Evolutionary conservation across 2,329 filamentous ascomycete genomes (phyloP), one percentile per base, ranked within the genome.

Genomic region (Nannizzia gypsea): DNA sequence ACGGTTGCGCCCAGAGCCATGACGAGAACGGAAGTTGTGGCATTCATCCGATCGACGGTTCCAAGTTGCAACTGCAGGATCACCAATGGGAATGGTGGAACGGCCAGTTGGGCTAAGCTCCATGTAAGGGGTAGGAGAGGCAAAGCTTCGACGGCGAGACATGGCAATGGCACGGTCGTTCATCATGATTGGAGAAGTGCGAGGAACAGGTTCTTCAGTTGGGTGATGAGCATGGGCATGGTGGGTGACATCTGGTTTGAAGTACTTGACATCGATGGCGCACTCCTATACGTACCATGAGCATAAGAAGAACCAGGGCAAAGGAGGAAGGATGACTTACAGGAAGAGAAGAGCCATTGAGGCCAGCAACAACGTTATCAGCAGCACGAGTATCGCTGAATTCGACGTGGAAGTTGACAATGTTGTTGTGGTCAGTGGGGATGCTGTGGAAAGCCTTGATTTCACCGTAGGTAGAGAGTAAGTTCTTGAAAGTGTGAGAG

Each of bases 401-500:
- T 57, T 77, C 74, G 40, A 72, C 66, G 60, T 70, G 70, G 60
- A 74, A 74, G 34, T 73, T 68, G 31, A 69, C 67, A 44, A 70
- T 63, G 36, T 69, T 69, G 13, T 64, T 63, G 58, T 72, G 69
- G 9, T 64, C 64, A 28, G 63, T 66, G 15, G 66, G 66, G 9
- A 71, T 55, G 28, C 66, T 61, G 28, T 67, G 65, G 58, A 76
- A 72, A 1, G 69, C 65, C 62, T 72, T 73, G 59, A 77, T 63
- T 42, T 71, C 68, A 17, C 74, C 74, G 63, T 73, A 75, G 15
- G 69, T 71, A 56, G 66, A 67, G 17, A 71, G 66, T 48, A 73
- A 67, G 20, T 69, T 66, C 59, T 74, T 70, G 54, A 76, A 66
- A 60, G 84, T 78, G 55, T 76, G 71, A 62, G 83, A 86, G 17